phyloP scores from a whole-genome alignment of 2,329 filamentous ascomycete genomes.

The Atkinsonella texensis region DNA sequence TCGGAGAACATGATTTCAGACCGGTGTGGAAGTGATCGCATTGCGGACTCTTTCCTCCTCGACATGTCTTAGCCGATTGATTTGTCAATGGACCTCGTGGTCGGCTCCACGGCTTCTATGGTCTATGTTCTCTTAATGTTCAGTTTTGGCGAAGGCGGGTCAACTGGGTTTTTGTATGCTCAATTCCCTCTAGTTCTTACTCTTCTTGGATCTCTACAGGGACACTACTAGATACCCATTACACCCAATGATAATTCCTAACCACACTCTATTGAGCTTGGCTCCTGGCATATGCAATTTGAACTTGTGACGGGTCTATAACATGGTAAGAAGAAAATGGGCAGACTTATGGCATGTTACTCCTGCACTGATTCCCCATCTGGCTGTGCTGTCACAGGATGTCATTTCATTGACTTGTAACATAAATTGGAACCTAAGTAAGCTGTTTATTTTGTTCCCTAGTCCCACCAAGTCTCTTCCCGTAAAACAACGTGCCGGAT shows the following conservation, averaged over 20 bases:
- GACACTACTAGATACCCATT: slow-evolving; percentile 5
- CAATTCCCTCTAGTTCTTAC: slow-evolving; percentile 19
- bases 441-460: slow-evolving; percentile 18
- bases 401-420: neutral
- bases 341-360: too few species aligned
- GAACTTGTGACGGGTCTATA: neutral
- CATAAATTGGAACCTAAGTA: neutral
- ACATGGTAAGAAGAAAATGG: neutral
- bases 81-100: neutral
- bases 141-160: neutral
- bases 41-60: neutral
- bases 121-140: neutral
- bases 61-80: neutral
- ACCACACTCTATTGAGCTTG: neutral
- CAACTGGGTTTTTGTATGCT: neutral
- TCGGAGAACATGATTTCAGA: neutral
- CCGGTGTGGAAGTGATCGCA: neutral
- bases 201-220: slow-evolving; percentile 23
- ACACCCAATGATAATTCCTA: neutral
- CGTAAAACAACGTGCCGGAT: slow-evolving; percentile 39
- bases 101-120: neutral
- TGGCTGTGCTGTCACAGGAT: neutral
- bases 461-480: slow-evolving; percentile 26
- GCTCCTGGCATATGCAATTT: neutral
- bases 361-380: neutral